Evolutionary conservation across 306 rosid genomes (phyloP), one percentile per base, ranked within the genome.

Genomic region (Cercis canadensis): DNA sequence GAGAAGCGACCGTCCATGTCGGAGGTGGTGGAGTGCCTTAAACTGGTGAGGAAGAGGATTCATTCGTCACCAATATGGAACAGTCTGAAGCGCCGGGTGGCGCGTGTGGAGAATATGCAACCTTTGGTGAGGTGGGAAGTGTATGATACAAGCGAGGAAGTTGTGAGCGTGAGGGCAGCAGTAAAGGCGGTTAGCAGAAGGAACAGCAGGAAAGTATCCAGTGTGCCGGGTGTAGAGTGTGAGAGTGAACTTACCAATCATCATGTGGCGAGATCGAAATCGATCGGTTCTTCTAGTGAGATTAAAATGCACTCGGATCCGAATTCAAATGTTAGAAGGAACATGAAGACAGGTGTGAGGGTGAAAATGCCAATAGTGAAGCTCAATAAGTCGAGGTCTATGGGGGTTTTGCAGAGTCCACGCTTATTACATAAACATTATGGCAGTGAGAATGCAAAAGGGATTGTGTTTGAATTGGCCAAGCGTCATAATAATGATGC

Each of bases 1-100:
- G 87, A 81, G 77, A 90, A 86, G 75, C 80, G 98, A 34, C 97
- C 98, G 65, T 77, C 79, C 44, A 90, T 93, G 94, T 39, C 31
- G 29, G 96, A 93, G 78, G 96, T 87, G 0, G 90, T 93, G 47
- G 92, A 87, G 78, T 82, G 87, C 57, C 32, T 93, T 3, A 78
- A 79, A 5, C 5, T 19, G 0, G 81, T 54, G 2, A 64, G 72
- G 21, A 85, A 65, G 80, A 79, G 78, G 70, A 49, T 76, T 8
- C 62, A 75, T 0, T 68, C 80, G 67, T 80, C 83, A 56, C 80
- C 80, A 9, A 47, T 88, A 0, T 90, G 94, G 94, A 76, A 58
- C 1, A 57, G 61, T 0, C 39, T 87, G 72, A 73, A 61, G 45
- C 51, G 85, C 80, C 81, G 88, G 60, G 86, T 78, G 84, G 57